Conservation (phyloP, 2,329 filamentous ascomycete species). For the Ramularia collo-cygni region DNA sequence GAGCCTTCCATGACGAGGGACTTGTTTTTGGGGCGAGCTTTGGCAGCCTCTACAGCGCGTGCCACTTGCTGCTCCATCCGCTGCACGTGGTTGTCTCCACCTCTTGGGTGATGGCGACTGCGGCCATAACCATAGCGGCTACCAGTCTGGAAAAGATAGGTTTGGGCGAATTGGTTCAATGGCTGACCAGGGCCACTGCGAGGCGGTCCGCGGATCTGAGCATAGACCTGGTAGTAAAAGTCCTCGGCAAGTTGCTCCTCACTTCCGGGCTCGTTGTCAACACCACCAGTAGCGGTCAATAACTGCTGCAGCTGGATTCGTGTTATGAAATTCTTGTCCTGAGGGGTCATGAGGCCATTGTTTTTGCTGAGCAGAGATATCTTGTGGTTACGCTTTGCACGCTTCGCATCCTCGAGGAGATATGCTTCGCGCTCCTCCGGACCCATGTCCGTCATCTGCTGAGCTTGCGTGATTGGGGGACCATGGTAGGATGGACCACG, state of each 20-base stretch:
- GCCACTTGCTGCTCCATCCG: constrained; percentile 99
- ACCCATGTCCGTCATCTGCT: constrained; percentile 68
- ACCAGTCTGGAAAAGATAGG: constrained; percentile 92
- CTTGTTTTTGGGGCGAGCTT: constrained; percentile 95
- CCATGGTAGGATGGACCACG: constrained; percentile 44
- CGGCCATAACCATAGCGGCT: constrained; percentile 65
- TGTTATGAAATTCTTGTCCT: constrained; percentile 99
- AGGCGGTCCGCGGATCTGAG: constrained; percentile 78
- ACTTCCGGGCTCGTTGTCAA: constrained; percentile 63
- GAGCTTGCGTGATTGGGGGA: constrained; percentile 57
- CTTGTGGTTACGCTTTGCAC: constrained; percentile 96
- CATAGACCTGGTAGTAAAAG: constrained; percentile 98
- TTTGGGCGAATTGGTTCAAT: constrained; percentile 93
- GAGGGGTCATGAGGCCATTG: constrained; percentile 96
- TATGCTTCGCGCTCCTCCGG: constrained; percentile 80
- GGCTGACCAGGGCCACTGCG: constrained; percentile 89
- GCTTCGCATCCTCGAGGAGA: constrained; percentile 83
- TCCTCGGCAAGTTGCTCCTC: constrained; percentile 83
- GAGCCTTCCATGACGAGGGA: constrained; percentile 95
- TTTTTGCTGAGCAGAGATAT: constrained; percentile 89
- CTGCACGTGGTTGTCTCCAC: constrained; percentile 94
- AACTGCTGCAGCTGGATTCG: constrained; percentile 95
- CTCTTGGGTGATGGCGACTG: constrained; percentile 63
- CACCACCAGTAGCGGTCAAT: constrained; percentile 82
- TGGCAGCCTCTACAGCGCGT: constrained; percentile 91